Conservation (phyloP, 78 protist genomes). For the Fonticula alba region DNA sequence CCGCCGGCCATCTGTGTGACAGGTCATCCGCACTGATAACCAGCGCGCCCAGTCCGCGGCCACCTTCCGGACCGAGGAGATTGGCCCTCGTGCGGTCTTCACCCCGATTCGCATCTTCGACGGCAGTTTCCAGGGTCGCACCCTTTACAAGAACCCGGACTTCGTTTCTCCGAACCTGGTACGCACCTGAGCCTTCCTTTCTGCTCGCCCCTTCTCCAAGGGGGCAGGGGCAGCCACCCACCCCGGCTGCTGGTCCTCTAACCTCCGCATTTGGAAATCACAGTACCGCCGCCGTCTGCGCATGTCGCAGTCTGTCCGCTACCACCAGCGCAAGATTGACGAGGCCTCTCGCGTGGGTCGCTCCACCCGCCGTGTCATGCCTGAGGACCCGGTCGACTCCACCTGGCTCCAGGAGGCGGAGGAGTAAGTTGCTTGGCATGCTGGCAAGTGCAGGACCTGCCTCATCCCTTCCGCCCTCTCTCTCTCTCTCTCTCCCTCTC, state of each 20-base stretch:
- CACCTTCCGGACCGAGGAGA: neutral
- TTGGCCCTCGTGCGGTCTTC: neutral
- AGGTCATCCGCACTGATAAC: no score
- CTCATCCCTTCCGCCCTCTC: neutral
- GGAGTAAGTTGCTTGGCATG: neutral
- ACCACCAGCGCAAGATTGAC: neutral
- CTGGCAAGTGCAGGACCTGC: neutral
- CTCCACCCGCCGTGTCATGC: neutral
- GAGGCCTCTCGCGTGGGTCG: neutral
- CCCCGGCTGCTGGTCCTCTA: neutral
- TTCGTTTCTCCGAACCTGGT: slow-evolving; percentile 15
- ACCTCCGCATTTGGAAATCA: neutral
- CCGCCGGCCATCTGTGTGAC: no score
- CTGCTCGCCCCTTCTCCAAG: neutral
- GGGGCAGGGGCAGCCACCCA: neutral
- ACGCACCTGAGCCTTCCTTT: neutral
- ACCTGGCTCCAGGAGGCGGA: neutral
- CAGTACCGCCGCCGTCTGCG: no score
- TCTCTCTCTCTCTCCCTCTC: neutral
- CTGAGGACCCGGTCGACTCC: neutral
- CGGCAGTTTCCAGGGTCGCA: slow-evolving; percentile 18
- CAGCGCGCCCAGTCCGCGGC: neutral
- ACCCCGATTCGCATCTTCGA: neutral
- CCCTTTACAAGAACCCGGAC: slow-evolving; percentile 17
- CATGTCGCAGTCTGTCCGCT: neutral